Base-by-base conservation (phyloP, 495 filamentous ascomycete genomes). In the Polyplosphaeria fusca region DNA sequence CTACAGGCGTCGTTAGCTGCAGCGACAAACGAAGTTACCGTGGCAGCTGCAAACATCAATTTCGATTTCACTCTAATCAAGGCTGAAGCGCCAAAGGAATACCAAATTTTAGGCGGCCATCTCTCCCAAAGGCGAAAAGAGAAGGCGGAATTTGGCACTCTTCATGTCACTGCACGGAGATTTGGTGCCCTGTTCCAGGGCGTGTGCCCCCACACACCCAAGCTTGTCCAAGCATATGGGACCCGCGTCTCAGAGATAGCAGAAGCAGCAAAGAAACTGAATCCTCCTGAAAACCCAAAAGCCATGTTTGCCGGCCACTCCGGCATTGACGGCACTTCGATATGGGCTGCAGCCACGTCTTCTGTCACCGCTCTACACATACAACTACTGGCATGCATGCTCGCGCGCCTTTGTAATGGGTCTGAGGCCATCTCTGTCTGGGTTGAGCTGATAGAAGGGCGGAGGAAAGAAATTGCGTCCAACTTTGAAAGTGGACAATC, bases 281-380 rank as follows among this genome's bases (percentile, higher is more conserved):
- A 32, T 32, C 3, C 3, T 26, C 11, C 13, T 37, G 16, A 19
- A 2, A 50, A 18, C 22, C 3, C 12, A 7, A n/a, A 65, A 22
- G 63, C 64, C 1, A 16, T 63, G 0, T 75, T 75, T 46, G 44
- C 51, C 5, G 40, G 50, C 4, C 42, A 68, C 12, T 41, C 58
- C 23, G 73, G 73, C 1, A 52, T 53, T 0, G 69, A 74, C 48
- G 64, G 54, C 2, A 67, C 70, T 3, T 28, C 55, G 1, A 64
- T 74, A 14, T 71, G 71, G 71, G 71, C 69, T n/a, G 60, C 70
- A 1, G 58, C 58, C 23, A 61, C 58, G 3, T 55, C 51, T 3
- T 32, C 44, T 0, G 39, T 5, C 2, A 12, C 35, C 5, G 51
- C 58, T 5, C n/a, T 61, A 4, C 24, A n/a, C 1, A 38, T 61